Conservation (phyloP, 306 rosid species). For the Astragalus glycyphyllos region DNA sequence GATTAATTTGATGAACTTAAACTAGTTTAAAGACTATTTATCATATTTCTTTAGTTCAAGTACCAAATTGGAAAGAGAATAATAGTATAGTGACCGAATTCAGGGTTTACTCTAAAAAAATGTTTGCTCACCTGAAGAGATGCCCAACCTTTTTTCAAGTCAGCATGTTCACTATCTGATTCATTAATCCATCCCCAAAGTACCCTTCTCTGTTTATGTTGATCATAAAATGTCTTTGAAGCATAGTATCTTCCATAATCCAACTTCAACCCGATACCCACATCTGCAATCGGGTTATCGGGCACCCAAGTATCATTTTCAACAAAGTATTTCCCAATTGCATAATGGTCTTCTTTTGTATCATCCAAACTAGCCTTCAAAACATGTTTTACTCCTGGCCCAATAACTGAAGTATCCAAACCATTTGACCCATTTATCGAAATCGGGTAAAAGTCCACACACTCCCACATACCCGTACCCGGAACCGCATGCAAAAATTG, state of each 20-base stretch:
- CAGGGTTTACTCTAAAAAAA: too few species aligned
- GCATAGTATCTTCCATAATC: constrained; percentile 92
- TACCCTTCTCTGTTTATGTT: constrained; percentile 60
- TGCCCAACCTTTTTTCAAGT: constrained; percentile 81
- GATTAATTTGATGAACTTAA: too few species aligned
- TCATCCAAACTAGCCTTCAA: constrained; percentile 83
- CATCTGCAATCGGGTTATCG: constrained; percentile 77
- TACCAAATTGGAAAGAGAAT: too few species aligned
- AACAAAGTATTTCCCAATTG: constrained; percentile 65
- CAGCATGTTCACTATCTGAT: constrained; percentile 66
- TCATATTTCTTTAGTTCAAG: too few species aligned
- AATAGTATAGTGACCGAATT: too few species aligned
- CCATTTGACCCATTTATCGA: constrained; percentile 59
- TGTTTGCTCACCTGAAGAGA: constrained; percentile 66
- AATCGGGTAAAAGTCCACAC: constrained; percentile 84
- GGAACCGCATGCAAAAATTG: constrained; percentile 63
- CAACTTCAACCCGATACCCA: constrained; percentile 74
- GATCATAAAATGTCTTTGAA: constrained; percentile 85
- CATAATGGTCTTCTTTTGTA: constrained; percentile 63
- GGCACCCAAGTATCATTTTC: constrained; percentile 86
- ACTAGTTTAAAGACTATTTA: too few species aligned
- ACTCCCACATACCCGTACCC: constrained; percentile 97
- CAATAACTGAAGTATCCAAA: constrained; percentile 65
- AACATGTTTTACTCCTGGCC: constrained; percentile 66
- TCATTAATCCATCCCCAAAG: constrained; percentile 86